Percentiles rank a stretch among this genome's conserved stretches.
phyloP scores from a whole-genome alignment of 2,329 filamentous ascomycete species.

The Colletotrichum truncatum region DNA sequence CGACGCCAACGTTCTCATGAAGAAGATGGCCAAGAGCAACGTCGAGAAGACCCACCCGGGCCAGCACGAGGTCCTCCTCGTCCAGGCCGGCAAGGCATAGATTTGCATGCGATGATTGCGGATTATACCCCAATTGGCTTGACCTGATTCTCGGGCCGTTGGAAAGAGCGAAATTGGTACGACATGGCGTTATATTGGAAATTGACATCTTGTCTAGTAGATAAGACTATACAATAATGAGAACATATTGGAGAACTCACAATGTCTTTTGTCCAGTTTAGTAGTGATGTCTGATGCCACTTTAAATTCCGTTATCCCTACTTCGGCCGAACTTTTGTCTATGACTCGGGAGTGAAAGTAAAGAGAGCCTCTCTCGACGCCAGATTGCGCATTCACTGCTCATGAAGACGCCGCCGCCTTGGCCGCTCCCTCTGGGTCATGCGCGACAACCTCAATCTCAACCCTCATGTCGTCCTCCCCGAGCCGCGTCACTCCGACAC shows the following conservation, averaged over 20 bases:
- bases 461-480: conserved; percentile 61
- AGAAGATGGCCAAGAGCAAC: conserved; percentile 31
- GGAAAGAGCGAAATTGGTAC: not conserved
- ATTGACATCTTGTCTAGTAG: not conserved
- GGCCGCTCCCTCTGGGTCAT: conserved; percentile 48
- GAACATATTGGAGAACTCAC: not conserved
- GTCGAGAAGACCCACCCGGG: conserved; percentile 29
- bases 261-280: too few relatives aligned
- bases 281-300: not conserved
- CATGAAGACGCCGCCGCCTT: not conserved
- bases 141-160: not conserved
- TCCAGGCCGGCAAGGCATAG: conserved; percentile 28
- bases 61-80: conserved; percentile 27
- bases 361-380: too few relatives aligned
- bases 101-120: not conserved
- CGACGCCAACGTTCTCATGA: conserved; percentile 29
- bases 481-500: conserved; percentile 58
- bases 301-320: rapidly evolving
- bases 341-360: too few relatives aligned
- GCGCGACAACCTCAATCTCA: conserved; percentile 66
- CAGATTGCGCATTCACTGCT: not conserved
- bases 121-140: conserved; percentile 1
- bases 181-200: conserved; percentile 15
- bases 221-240: conserved; percentile 20
- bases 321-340: not conserved